Evolutionary conservation across 352 stramenopile genomes (phyloP).

Genomic region (Phytophthora tentaculata): DNA sequence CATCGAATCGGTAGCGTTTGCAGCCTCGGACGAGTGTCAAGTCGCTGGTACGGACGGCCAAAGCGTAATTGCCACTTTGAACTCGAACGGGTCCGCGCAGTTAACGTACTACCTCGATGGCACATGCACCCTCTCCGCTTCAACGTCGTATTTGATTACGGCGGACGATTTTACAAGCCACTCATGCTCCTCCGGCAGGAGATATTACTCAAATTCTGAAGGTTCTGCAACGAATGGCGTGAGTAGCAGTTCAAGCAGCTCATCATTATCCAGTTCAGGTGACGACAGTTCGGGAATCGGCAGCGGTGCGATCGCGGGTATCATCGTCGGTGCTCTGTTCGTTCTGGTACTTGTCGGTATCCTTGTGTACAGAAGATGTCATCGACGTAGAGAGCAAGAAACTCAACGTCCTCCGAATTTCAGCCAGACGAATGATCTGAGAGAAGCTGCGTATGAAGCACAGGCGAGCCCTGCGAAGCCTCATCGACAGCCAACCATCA

Average conservation of each 20-base stretch:
- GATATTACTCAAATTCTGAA: constrained; percentile 34
- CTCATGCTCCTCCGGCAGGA: constrained; percentile 14
- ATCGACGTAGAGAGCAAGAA: background rate
- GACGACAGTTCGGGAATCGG: constrained; percentile 25
- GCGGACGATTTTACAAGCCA: constrained; percentile 22
- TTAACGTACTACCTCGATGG: constrained; percentile 36
- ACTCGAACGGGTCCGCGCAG: constrained; percentile 33
- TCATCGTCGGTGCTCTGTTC: constrained; percentile 29
- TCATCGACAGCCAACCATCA: constrained; percentile 12
- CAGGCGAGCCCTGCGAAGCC: constrained; percentile 28
- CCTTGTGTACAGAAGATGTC: constrained; percentile 18
- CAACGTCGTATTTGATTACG: constrained; percentile 12
- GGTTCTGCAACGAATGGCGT: constrained; percentile 18
- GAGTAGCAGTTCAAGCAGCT: constrained; percentile 5
- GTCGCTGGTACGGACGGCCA: constrained; percentile 22
- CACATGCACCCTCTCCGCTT: constrained; percentile 12
- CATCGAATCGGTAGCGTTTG: constrained; percentile 22
- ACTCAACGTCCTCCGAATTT: background rate
- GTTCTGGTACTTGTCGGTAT: constrained; percentile 21
- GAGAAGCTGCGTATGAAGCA: constrained; percentile 22
- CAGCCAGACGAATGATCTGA: constrained; percentile 5
- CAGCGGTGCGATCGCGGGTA: constrained; percentile 24
- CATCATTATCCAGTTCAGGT: constrained; percentile 13
- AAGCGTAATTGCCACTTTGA: constrained; percentile 29
- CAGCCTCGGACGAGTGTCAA: constrained; percentile 30